Evolutionary conservation across 202 grass and related monocot genomes (phyloP).

Genomic region (Miscanthus sacchariflorus): DNA sequence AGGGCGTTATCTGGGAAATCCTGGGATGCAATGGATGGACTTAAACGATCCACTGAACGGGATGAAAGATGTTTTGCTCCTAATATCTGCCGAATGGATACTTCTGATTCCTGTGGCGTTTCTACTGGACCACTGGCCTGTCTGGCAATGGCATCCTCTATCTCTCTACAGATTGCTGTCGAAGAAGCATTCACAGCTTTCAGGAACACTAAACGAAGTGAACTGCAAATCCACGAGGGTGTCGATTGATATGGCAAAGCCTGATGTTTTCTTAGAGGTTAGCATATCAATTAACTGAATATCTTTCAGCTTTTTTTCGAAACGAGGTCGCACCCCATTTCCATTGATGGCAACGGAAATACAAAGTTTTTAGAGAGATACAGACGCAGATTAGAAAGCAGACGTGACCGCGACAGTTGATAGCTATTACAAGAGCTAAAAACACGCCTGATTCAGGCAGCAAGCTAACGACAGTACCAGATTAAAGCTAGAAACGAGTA

Average conservation of each 20-base stretch:
- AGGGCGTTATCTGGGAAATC: constrained; percentile 52
- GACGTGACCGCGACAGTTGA: too few species aligned
- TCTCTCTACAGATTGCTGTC: constrained; percentile 52
- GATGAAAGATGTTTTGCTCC: constrained; percentile 65
- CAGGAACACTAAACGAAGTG: constrained; percentile 38
- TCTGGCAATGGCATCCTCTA: constrained; percentile 42
- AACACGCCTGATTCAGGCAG: too few species aligned
- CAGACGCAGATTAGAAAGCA: too few species aligned
- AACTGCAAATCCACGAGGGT: constrained; percentile 49
- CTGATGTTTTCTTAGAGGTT: constrained; percentile 76
- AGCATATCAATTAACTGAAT: background rate
- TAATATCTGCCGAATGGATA: constrained; percentile 64
- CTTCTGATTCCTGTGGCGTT: constrained; percentile 56
- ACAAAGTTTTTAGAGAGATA: too few species aligned
- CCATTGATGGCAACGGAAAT: too few species aligned
- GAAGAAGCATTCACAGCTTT: constrained; percentile 42
- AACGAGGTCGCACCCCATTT: too few species aligned
- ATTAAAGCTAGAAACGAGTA: too few species aligned
- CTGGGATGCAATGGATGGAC: constrained; percentile 68
- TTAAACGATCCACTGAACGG: constrained; percentile 60
- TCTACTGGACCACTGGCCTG: constrained; percentile 56
- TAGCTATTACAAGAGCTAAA: too few species aligned
- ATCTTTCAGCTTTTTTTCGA: background rate
- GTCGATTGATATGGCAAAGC: constrained; percentile 56
- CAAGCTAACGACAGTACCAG: too few species aligned